Conservation (phyloP, 1,284 basidiomycete species). For the Prillingera fragicola region DNA sequence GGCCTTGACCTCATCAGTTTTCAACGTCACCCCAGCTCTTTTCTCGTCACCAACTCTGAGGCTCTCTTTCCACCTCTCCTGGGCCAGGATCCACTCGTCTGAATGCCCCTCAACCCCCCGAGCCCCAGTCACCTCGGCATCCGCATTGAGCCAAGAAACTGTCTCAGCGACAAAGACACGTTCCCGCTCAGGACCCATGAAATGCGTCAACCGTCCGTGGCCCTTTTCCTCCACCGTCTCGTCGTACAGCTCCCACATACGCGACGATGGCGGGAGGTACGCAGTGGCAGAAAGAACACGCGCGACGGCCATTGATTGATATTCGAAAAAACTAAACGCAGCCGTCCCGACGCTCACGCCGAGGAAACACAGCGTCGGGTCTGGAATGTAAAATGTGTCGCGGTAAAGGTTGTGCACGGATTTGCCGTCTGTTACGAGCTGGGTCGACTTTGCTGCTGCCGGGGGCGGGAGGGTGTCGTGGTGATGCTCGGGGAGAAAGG, state of each 20-base stretch:
- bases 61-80: constrained; percentile 14
- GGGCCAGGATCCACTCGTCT: constrained; percentile 21
- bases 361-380: constrained; percentile 52
- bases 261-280: constrained; percentile 18
- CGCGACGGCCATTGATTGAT: constrained; percentile 28
- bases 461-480: constrained; percentile 27
- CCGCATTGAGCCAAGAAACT: constrained; percentile 34
- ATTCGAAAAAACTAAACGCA: constrained; percentile 37
- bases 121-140: constrained; percentile 23
- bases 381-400: constrained; percentile 53
- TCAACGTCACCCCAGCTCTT: not conserved
- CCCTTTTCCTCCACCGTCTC: constrained; percentile 15
- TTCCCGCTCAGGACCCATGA: constrained; percentile 30
- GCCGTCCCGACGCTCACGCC: constrained; percentile 32
- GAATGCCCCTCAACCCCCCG: constrained; percentile 23
- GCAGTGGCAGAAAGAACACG: constrained; percentile 28
- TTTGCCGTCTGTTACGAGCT: constrained; percentile 51
- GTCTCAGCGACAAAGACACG: constrained; percentile 27
- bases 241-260: constrained; percentile 15
- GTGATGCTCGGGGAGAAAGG: constrained; percentile 52
- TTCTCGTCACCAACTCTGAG: not conserved
- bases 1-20: no score
- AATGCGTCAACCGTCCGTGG: constrained; percentile 27
- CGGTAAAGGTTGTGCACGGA: constrained; percentile 52
- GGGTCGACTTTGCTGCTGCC: not conserved